These are phyloP conservation scores for Barnettozyma pratensis DNA, from an alignment of 805 yeast genomes.

Conservation along the genomic window DNA sequence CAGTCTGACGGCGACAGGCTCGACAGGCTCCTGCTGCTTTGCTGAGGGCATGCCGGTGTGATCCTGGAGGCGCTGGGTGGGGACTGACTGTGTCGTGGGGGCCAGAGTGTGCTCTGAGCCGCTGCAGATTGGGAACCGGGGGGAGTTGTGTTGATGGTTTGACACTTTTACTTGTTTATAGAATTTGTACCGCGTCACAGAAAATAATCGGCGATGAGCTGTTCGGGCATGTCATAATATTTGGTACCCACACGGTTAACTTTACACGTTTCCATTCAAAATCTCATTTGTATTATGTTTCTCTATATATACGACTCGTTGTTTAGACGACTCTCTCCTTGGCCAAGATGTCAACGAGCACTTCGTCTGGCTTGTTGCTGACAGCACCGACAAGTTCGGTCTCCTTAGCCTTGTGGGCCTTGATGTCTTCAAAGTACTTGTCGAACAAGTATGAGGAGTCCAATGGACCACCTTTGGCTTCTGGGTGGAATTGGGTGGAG, in stretches of 20 bases:
- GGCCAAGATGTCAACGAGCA: constrained; percentile 58
- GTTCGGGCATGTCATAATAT: too few species aligned
- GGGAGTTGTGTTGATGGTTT: too few species aligned
- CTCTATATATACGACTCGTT: background rate
- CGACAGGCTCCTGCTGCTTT: constrained; percentile 5
- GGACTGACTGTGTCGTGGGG: too few species aligned
- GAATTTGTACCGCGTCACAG: too few species aligned
- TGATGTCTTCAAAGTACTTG: constrained; percentile 72
- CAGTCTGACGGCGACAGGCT: constrained; percentile 13
- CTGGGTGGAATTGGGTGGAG: constrained; percentile 98
- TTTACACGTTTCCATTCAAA: background rate
- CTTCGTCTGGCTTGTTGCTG: constrained; percentile 37
- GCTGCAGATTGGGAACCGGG: too few species aligned
- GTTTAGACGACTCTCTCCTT: constrained; percentile 53
- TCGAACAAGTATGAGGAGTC: constrained; percentile 91
- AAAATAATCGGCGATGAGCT: too few species aligned
- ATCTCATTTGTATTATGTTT: background rate
- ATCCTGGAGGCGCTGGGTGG: background rate
- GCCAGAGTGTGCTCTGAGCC: too few species aligned
- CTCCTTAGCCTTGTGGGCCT: constrained; percentile 44
- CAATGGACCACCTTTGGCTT: constrained; percentile 98
- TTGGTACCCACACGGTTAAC: background rate
- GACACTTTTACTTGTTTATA: too few species aligned
- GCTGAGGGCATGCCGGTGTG: background rate
- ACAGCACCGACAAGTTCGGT: constrained; percentile 36